Conservation (phyloP, 306 rosid species). For the Delonix regia region DNA sequence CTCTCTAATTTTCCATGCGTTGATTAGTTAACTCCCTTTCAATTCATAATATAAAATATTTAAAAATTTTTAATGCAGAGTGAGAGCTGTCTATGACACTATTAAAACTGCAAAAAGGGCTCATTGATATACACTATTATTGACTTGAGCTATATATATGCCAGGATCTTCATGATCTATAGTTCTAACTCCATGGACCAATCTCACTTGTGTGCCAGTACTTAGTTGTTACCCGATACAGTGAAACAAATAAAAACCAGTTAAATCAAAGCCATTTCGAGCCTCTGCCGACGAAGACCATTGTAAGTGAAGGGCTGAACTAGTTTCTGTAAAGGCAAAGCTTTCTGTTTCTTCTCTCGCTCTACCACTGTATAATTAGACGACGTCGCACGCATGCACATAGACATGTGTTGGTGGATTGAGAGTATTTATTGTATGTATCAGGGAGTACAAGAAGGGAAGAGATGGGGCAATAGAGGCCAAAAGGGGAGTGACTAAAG, state of each 20-base stretch:
- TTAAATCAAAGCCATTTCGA: too few relatives aligned
- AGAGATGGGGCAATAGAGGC: slow-evolving; percentile 49
- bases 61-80: too few relatives aligned
- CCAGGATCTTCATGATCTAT: neutral
- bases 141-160: neutral
- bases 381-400: slow-evolving; percentile 5
- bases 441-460: neutral
- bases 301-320: too few relatives aligned
- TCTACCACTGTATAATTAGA: neutral
- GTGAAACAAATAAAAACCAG: neutral
- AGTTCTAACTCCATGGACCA: neutral
- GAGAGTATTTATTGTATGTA: too few relatives aligned
- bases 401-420: too few relatives aligned
- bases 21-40: neutral
- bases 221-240: neutral
- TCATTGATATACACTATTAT: neutral
- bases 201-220: neutral
- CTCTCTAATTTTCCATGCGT: neutral
- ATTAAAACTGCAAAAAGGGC: too few relatives aligned
- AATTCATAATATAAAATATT: neutral
- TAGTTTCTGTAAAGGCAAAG: too few relatives aligned
- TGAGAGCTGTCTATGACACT: too few relatives aligned
- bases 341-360: too few relatives aligned
- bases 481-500: slow-evolving; percentile 45
- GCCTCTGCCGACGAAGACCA: neutral